Base-by-base conservation (phyloP, 345 rosid genomes). In the Pseudoturritis turrita region DNA sequence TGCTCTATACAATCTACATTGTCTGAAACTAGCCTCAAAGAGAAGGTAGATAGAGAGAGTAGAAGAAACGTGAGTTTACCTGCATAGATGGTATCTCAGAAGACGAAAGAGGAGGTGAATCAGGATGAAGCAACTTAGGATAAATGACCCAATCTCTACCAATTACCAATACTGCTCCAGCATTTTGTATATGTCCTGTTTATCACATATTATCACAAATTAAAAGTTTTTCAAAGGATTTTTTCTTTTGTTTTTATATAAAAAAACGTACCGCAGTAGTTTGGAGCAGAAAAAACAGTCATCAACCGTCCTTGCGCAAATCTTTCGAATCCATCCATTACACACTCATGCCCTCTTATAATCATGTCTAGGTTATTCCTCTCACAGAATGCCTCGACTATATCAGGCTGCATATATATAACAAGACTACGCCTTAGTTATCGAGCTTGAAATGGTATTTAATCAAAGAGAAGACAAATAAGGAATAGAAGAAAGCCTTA, bases 281-380 rank as follows among this genome's bases (percentile, higher is more conserved):
- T 94, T 41, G 98, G 86, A 23, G 98, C 98, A 6, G 98, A 94
- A 60, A 94, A 94, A 3, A 94, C 87, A 37, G 97, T 94, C 53
- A 94, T 89, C 69, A 94, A 79, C 62, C 84, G 86, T 18, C 98
- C 98, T 46, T 83, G 84, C n/a, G 98, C 97, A 85, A 94, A 90
- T 29, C 96, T 81, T 74, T 90, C 95, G 63, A 94, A 84, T 12
- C 98, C 98, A 74, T 94, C 92, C 83, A 82, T 81, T 15, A 94
- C 97, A 68, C 98, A 94, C 74, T 94, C 96, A 40, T 94, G 98
- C 1, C 89, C 98, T 70, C 98, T 80, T 26, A 94, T 77, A 11
- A 94, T 94, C 35, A 90, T 80, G 47, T 87, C 91, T 23, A 90
- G 59, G 44, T 80, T 82, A 79, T 94, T 94, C 58, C 59, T 85